phyloP scores from a whole-genome alignment of 2,329 filamentous ascomycete genomes.

The Fragosphaeria purpurea region DNA sequence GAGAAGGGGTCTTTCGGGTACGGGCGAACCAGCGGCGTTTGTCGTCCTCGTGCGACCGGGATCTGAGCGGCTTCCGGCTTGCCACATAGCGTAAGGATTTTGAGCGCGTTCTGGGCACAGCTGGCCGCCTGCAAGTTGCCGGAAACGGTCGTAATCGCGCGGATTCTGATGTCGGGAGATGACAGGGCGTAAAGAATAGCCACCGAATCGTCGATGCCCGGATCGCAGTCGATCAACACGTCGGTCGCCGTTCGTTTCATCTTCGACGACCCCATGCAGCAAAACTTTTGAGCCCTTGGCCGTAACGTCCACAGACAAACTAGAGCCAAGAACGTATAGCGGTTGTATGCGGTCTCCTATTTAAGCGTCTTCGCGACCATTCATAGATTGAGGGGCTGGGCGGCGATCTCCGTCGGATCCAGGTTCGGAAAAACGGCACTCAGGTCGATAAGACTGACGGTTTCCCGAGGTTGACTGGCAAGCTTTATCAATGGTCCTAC shows the following conservation, averaged over 20 bases:
- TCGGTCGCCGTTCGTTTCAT: neutral
- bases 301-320: no score
- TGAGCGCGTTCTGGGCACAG: constrained; percentile 1
- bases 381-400: no score
- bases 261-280: no score
- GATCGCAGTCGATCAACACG: constrained; percentile 4
- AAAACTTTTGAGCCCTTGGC: no score
- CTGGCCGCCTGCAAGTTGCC: constrained; percentile 1
- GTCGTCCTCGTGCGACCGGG: neutral
- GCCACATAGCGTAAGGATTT: neutral
- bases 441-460: no score
- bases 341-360: no score
- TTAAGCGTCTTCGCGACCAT: no score
- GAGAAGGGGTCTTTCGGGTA: constrained; percentile 3
- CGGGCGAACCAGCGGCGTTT: constrained; percentile 1
- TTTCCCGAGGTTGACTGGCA: no score
- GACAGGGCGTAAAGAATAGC: constrained; percentile 1
- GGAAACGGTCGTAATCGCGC: constrained; percentile 2
- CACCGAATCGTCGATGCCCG: constrained; percentile 2
- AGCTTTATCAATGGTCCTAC: no score
- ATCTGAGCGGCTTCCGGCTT: neutral
- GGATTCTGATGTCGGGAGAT: neutral
- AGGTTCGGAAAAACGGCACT: no score
- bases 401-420: no score
- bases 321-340: no score